Conservation (phyloP, 1,284 basidiomycete genomes). For the Athelia psychrophila region DNA sequence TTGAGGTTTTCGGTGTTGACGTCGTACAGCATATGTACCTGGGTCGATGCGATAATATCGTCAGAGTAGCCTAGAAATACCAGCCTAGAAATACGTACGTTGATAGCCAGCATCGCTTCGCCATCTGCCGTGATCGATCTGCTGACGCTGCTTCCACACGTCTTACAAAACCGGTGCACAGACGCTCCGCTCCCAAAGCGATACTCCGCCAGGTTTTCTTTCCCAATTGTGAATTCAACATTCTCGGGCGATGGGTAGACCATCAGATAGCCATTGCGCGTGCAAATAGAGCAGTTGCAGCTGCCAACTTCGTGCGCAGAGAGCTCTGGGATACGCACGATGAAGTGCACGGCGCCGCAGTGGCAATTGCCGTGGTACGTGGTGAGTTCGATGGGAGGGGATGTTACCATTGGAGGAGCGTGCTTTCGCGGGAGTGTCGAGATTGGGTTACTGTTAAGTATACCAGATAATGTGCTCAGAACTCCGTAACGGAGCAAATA, state of each 20-base stretch:
- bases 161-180: neutral
- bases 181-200: neutral
- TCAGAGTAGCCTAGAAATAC: neutral
- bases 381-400: neutral
- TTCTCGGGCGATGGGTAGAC: neutral
- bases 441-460: too few species aligned
- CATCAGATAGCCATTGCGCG: neutral
- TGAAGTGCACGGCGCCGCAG: neutral
- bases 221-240: neutral
- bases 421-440: too few species aligned
- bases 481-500: too few species aligned
- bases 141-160: neutral
- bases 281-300: slow-evolving; percentile 1
- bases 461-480: too few species aligned
- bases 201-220: neutral
- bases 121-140: neutral
- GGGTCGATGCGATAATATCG: neutral
- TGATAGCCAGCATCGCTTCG: neutral
- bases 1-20: neutral
- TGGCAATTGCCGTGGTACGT: neutral
- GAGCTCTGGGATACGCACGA: neutral
- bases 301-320: neutral
- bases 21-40: neutral
- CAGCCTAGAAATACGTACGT: neutral
- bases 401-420: too few species aligned